These are phyloP conservation scores for Nemania serpens DNA, from an alignment of 2,329 filamentous ascomycete species.

Conservation along the genomic window DNA sequence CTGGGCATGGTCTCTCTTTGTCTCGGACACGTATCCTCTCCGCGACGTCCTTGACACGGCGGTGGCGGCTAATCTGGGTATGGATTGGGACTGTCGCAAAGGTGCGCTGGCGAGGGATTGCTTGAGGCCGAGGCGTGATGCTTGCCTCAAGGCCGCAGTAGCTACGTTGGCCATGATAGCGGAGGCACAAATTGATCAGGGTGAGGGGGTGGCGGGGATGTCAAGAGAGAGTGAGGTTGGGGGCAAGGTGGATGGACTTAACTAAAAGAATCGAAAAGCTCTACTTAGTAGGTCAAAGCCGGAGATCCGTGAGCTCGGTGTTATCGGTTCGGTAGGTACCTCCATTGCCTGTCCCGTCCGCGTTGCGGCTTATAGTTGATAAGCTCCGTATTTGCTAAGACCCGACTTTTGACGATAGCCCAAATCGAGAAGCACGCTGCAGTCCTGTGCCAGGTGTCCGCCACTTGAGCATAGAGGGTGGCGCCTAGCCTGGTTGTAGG, in stretches of 20 bases:
- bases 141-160: slow-evolving; percentile 75
- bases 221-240: slow-evolving; percentile 9
- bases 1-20: slow-evolving; percentile 77
- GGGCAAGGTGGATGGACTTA: slow-evolving; percentile 12
- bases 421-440: not conserved
- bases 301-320: slow-evolving; percentile 24
- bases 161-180: slow-evolving; percentile 65
- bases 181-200: slow-evolving; percentile 20
- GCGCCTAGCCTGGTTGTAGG: too few relatives aligned
- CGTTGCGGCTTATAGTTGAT: slow-evolving; percentile 10
- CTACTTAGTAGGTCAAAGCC: slow-evolving; percentile 8
- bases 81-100: slow-evolving; percentile 41
- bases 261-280: slow-evolving; percentile 18
- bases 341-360: not conserved
- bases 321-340: slow-evolving; percentile 17
- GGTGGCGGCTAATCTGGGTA: slow-evolving; percentile 42
- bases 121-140: slow-evolving; percentile 61
- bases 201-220: slow-evolving; percentile 15
- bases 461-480: slow-evolving; percentile 11
- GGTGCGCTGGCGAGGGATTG: slow-evolving; percentile 45
- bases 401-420: too few relatives aligned
- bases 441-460: not conserved
- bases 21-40: slow-evolving; percentile 82
- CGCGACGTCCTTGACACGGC: slow-evolving; percentile 36
- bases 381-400: slow-evolving; percentile 4